Percentiles rank a stretch among this genome's conserved stretches.
Conservation (phyloP, 2,329 filamentous ascomycete genomes). For the Penicillium sp. region DNA sequence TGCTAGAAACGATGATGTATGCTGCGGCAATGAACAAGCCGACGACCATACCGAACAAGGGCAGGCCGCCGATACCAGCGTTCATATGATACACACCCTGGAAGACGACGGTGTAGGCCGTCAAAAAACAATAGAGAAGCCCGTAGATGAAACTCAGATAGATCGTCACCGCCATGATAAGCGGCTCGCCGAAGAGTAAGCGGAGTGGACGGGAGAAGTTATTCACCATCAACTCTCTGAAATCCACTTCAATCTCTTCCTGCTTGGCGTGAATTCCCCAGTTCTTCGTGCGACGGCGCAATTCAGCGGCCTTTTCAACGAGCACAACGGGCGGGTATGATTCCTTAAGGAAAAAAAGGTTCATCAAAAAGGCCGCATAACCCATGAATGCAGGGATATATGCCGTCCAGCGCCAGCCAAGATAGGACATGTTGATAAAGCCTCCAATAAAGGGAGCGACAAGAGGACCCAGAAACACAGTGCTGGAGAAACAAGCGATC, state of each 20-base stretch:
- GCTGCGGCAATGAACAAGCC: constrained; percentile 69
- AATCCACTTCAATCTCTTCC: constrained; percentile 54
- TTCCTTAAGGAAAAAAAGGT: constrained; percentile 56
- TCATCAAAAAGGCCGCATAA: constrained; percentile 48
- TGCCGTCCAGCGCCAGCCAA: constrained; percentile 57
- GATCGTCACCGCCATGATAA: constrained; percentile 42
- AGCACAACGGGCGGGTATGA: constrained; percentile 60
- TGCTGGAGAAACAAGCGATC: constrained; percentile 52
- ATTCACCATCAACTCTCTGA: constrained; percentile 49
- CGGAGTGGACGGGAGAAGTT: constrained; percentile 52
- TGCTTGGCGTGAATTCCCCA: constrained; percentile 58
- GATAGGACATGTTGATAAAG: constrained; percentile 48
- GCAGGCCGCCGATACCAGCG: constrained; percentile 68
- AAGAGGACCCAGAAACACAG: constrained; percentile 53
- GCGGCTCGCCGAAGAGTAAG: constrained; percentile 45
- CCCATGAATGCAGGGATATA: constrained; percentile 58
- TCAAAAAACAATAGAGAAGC: constrained; percentile 37
- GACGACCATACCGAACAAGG: constrained; percentile 79
- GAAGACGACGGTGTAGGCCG: constrained; percentile 39
- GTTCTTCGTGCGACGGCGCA: constrained; percentile 55
- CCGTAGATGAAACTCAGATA: constrained; percentile 43
- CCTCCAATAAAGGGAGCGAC: constrained; percentile 56
- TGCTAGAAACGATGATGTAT: constrained; percentile 58
- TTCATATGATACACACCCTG: constrained; percentile 64
- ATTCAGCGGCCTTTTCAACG: constrained; percentile 49